Evolutionary conservation across 805 yeast genomes (phyloP).

Genomic region (Saccharomycopsis capsularis): DNA sequence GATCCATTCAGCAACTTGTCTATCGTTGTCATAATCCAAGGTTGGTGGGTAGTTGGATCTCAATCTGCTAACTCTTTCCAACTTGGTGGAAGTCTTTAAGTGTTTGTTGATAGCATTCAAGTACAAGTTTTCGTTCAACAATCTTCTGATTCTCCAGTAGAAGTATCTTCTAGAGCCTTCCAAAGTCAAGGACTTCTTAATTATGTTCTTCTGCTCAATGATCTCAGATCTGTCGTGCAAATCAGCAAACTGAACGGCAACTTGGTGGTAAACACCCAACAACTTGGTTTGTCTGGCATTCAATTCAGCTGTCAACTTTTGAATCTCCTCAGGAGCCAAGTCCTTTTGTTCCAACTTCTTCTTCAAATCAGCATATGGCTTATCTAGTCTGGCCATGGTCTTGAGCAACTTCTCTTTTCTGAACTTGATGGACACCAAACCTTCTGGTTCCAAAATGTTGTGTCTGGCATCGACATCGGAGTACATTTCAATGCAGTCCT

Average conservation of each 20-base stretch:
- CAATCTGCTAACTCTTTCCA: conserved; percentile 80
- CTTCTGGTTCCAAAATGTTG: conserved; percentile 98
- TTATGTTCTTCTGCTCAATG: conserved; percentile 92
- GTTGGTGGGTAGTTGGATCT: conserved; percentile 79
- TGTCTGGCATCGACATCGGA: conserved; percentile 95
- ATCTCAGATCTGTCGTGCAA: conserved; percentile 96
- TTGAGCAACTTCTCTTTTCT: conserved; percentile 84
- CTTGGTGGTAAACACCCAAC: conserved; percentile 84
- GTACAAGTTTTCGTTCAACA: conserved; percentile 86
- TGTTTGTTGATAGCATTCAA: conserved; percentile 65
- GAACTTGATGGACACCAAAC: conserved; percentile 98
- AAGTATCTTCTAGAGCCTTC: conserved; percentile 84
- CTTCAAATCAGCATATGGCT: conserved; percentile 62
- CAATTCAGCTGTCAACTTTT: conserved; percentile 57
- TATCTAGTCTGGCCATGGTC: conserved; percentile 90
- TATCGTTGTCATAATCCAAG: conserved; percentile 64
- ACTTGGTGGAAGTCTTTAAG: conserved; percentile 51
- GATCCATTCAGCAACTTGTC: conserved; percentile 75
- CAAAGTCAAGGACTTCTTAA: conserved; percentile 83
- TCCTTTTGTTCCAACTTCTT: conserved; percentile 44
- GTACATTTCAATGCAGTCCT: conserved; percentile 98
- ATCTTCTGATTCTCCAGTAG: conserved; percentile 98
- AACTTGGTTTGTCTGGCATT: conserved; percentile 71
- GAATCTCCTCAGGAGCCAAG: conserved; percentile 57
- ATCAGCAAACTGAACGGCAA: conserved; percentile 95